Evolutionary conservation across 805 yeast genomes (phyloP).

Genomic region (Candida glaebosa): DNA sequence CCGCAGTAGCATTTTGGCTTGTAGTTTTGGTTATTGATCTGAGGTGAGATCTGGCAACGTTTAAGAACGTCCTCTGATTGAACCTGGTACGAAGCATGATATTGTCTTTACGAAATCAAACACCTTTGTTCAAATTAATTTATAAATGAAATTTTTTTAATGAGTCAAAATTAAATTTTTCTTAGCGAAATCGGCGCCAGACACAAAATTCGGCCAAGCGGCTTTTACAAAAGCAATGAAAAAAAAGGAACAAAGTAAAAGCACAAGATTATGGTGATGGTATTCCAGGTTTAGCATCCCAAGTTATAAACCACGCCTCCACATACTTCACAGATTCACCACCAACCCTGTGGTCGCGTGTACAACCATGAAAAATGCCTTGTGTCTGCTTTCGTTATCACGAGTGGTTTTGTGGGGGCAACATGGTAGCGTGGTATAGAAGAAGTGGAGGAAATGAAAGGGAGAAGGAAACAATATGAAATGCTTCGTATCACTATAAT

Average conservation of each 20-base stretch:
- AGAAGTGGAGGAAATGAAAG: not conserved
- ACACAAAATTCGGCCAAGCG: constrained; percentile 1
- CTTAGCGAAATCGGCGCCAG: not conserved
- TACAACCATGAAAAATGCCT: not conserved
- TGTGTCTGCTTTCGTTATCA: not conserved
- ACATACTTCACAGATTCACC: too few relatives aligned
- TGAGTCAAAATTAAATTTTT: constrained; percentile 1
- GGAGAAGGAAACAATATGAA: too few relatives aligned
- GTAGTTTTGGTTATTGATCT: constrained; percentile 31
- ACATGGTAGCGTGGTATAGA: not conserved
- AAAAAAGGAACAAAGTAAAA: not conserved
- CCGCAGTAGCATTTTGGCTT: constrained; percentile 26
- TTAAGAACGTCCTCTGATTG: not conserved
- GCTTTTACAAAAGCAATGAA: not conserved
- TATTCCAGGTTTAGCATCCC: too few relatives aligned
- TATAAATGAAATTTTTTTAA: not conserved
- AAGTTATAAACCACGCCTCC: too few relatives aligned
- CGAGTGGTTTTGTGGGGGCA: not conserved
- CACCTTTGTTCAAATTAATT: not conserved
- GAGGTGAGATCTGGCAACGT: constrained; percentile 3
- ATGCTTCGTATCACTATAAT: too few relatives aligned
- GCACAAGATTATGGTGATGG: too few relatives aligned
- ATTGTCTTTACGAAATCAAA: not conserved
- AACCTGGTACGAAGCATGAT: constrained; percentile 1
- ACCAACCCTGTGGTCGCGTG: too few relatives aligned